Conservation (phyloP, 768 basidiomycete genomes). For the Termitomyces sp. region DNA sequence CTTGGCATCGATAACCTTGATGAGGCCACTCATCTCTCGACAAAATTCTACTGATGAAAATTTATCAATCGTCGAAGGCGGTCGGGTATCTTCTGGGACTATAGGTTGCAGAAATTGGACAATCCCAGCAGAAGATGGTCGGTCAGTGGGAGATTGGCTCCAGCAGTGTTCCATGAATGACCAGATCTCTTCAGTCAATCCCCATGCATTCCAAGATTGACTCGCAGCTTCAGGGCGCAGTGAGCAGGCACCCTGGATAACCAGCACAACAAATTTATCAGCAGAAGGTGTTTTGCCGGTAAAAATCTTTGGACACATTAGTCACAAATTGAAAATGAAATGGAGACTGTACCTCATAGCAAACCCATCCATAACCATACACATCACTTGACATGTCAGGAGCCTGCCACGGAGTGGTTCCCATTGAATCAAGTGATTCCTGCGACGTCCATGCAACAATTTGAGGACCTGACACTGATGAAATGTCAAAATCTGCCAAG, state of each 20-base stretch:
- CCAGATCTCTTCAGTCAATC: neutral
- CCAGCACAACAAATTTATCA: too few species aligned
- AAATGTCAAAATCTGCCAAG: constrained; percentile 6
- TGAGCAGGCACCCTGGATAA: too few species aligned
- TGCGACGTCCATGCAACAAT: too few species aligned
- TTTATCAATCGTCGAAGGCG: neutral
- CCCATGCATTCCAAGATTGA: neutral
- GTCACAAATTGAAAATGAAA: neutral
- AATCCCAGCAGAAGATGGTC: neutral
- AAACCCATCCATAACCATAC: constrained; percentile 8
- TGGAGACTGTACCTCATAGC: constrained; percentile 1
- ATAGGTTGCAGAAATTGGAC: neutral
- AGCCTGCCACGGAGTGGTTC: too few species aligned
- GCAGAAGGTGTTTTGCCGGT: neutral
- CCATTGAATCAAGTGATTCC: too few species aligned
- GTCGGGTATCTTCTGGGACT: neutral
- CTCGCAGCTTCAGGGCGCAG: neutral
- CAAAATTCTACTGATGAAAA: neutral
- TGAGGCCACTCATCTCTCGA: neutral
- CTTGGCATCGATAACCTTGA: neutral
- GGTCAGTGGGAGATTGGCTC: neutral
- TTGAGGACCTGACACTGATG: neutral
- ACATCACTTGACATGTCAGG: neutral
- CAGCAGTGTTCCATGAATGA: neutral
- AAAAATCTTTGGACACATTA: neutral